Base-by-base conservation (phyloP, 1,284 basidiomycete genomes). In the Marasmius fiardii region DNA sequence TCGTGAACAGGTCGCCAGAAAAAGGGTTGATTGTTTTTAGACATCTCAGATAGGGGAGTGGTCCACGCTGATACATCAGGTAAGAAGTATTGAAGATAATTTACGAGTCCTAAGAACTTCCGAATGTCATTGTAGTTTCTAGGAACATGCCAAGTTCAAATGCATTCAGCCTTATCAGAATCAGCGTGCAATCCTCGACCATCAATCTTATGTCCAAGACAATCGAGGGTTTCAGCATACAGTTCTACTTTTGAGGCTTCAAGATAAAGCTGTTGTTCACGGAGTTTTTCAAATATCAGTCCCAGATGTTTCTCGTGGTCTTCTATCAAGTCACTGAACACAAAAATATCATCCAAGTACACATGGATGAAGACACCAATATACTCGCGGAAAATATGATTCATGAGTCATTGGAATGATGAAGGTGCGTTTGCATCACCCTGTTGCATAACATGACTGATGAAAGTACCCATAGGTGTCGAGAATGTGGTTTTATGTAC, bases 241-340 rank as follows among this genome's bases (percentile, higher is more conserved):
- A 75, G 54, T 7, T 71, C 59, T n/a, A 63, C 65, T 57, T 74
- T 75, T 45, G 62, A 57, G 5, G 53, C 57, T n/a, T n/a, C n/a
- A n/a, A n/a, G n/a, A n/a, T n/a, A n/a, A n/a, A n/a, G n/a, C n/a
- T n/a, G n/a, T n/a, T 62, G 60, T 2, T 52, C n/a, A 0, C 60
- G 43, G 0, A 74, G 57, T 10, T 58, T 58, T 0, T 61, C 31
- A 4, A 70, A 57, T 2, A 70, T n/a, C 63, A 12, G 57, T 24
- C 3, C 26, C 7, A 10, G 35, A 50, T 68, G 63, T 0, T 2
- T 0, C 11, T 62, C 43, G 47, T 76, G 74, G 35, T 75, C 64
- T 0, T 66, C 62, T 0, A 67, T 2, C 0, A 61, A 57, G 3
- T 69, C 41, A 0, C 65, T 16, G 16, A n/a, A n/a, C n/a, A n/a